Base-by-base conservation (phyloP, 2,329 filamentous ascomycete genomes). In the Curvularia sp. region DNA sequence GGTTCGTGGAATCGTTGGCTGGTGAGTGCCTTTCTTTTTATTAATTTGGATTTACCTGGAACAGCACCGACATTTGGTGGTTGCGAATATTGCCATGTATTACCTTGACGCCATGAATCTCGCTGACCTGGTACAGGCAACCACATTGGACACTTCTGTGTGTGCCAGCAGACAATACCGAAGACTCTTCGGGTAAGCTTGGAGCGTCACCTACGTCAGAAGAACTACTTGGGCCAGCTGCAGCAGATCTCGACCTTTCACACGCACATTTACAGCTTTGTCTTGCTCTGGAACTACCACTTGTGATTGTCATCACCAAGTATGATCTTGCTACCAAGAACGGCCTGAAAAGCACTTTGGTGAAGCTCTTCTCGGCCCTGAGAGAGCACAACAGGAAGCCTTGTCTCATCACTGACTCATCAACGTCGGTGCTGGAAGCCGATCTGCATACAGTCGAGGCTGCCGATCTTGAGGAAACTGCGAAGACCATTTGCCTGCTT, bases 141-240 rank as follows among this genome's bases (percentile, higher is more conserved):
- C 95, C 95, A 8, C 93, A 98, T 74, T 99, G 95, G 89, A 93
- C 91, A 1, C 77, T 97, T 21, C 83, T 98, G 2, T 97, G 96
- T 66, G 87, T 98, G 60, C 88, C 92, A 46, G 92, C 92, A 34
- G 90, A 95, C 70, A 89, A 90, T 63, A 82, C 84, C 10, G 86
- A 89, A 45, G 76, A 79, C 47, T 70, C 74, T 41, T 66, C 72
- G n/a, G 72, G 74, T 3, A 77, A 72, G 58, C 68, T 70, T 27
- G 80, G 79, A 6, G 80, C 80, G 55, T 84, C 82, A 0, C 78
- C 83, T 18, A 80, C 81, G 1, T 77, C 82, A 9, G 81, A 83
- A 60, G 86, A 87, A 51, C 75, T 80, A 28, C 71, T 84, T 10
- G 84, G 83, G 8, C 71, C 79, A n/a, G 78, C 78, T 25, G 80